phyloP scores from a whole-genome alignment of 2,329 filamentous ascomycete species.

The Ophidiomyces ophidiicola region DNA sequence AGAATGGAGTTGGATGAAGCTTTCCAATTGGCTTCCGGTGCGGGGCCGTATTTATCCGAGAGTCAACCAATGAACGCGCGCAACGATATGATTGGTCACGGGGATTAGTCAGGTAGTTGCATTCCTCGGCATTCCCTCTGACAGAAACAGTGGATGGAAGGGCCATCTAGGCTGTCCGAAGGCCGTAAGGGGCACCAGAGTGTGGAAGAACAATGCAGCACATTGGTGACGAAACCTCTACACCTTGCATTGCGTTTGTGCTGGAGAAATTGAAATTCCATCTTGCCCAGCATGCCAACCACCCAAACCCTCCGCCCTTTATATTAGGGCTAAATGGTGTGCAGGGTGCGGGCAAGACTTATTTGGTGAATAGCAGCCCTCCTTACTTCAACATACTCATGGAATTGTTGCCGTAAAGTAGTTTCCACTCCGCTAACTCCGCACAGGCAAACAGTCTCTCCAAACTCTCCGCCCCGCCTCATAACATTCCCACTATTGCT shows the following conservation, averaged over 20 bases:
- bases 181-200: not conserved
- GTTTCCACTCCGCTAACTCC: conserved; percentile 1
- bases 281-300: conserved; percentile 29
- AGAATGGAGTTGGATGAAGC: too few species aligned
- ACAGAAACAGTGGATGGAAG: too few species aligned
- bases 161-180: too few species aligned
- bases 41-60: too few species aligned
- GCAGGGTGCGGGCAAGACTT: conserved; percentile 87
- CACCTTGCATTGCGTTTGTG: conserved; percentile 67
- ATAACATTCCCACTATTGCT: conserved; percentile 54
- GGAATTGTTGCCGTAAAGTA: too few species aligned
- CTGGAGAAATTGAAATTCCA: conserved; percentile 47
- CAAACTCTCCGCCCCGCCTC: conserved; percentile 45
- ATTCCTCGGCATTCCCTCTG: too few species aligned
- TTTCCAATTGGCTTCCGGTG: too few species aligned
- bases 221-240: conserved; percentile 65
- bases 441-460: conserved; percentile 48
- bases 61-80: too few species aligned
- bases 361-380: conserved; percentile 48
- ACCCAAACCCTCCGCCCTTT: conserved; percentile 48
- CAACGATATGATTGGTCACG: too few species aligned
- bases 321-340: conserved; percentile 83
- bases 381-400: too few species aligned
- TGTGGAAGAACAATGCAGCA: conserved; percentile 19
- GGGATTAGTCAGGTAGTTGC: too few species aligned